Evolutionary conservation across 306 rosid genomes (phyloP).

Genomic region (Sicyos edulis): DNA sequence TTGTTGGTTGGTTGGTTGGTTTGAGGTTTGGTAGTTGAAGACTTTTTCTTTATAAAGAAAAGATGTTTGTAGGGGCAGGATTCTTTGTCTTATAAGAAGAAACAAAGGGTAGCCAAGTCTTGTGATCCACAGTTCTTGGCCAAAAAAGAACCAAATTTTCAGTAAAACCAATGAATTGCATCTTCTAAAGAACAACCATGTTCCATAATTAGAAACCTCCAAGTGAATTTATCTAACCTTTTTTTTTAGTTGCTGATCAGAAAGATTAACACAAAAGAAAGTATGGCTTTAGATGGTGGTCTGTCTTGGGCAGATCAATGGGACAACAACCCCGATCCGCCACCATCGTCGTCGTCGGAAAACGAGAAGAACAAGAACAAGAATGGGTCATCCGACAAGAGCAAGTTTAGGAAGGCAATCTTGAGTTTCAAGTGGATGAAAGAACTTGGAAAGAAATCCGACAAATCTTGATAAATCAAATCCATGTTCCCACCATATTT

Average conservation of each 20-base stretch:
- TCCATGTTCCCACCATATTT: too few relatives aligned
- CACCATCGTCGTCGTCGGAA: slow-evolving; percentile 23
- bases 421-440: slow-evolving; percentile 38
- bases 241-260: not conserved
- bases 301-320: slow-evolving; percentile 64
- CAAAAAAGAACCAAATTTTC: not conserved
- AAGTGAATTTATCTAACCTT: not conserved
- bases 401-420: slow-evolving; percentile 33
- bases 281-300: slow-evolving; percentile 36
- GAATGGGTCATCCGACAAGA: slow-evolving; percentile 18
- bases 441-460: slow-evolving; percentile 41
- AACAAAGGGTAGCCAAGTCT: too few relatives aligned
- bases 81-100: too few relatives aligned
- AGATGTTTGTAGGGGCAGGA: too few relatives aligned
- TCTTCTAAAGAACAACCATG: not conserved
- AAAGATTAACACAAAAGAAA: not conserved
- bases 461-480: slow-evolving; percentile 13
- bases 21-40: too few relatives aligned
- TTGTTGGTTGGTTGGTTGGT: too few relatives aligned
- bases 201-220: slow-evolving; percentile 3
- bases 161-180: not conserved
- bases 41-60: too few relatives aligned
- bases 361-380: slow-evolving; percentile 39
- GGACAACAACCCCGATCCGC: slow-evolving; percentile 42
- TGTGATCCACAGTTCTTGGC: too few relatives aligned